Evolutionary conservation across 2,329 filamentous ascomycete genomes (phyloP), one percentile per base, ranked within the genome.

Genomic region (Phoma sp.): DNA sequence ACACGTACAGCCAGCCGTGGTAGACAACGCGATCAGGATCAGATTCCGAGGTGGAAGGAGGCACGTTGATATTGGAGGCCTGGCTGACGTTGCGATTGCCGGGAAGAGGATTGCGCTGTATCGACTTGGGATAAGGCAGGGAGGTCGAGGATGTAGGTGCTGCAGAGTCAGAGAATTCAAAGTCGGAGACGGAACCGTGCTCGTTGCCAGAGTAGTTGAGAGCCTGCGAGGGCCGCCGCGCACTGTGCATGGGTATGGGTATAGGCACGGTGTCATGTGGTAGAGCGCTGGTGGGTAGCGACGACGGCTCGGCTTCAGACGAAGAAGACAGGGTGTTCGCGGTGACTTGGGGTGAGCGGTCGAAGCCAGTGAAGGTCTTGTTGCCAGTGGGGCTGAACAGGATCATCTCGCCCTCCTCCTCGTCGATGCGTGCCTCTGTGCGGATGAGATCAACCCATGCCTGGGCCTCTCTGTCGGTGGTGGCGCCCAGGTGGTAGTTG

Each of bases 21-120:
- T 90, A 96, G 39, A 98, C 84, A n/a, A 98, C 89, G 24, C 93
- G 88, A 72, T 96, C 93, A 0, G 89, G 87, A 59, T 95, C 91
- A 3, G 45, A 46, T 36, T 55, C 52, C 8, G 40, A 41, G 30
- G 46, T 46, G 18, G 52, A 49, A 2, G 71, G 70, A 1, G 60
- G 65, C 11, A 62, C 59, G 36, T 75, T 77, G 25, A 76, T 52
- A 27, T 78, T 85, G 64, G 87, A 89, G 46, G 83, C 74, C 66
- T 90, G 88, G 71, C 85, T 89, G 7, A 79, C 70, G 47, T 88
- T 89, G 40, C 84, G 81, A 40, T 66, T 64, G 24, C 58, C 59
- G 38, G 45, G 57, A 13, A 64, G 54, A 8, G 49, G 62, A 60
- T 51, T 64, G 45, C 42, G 54, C 24, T 68, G 67, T 18, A 32